phyloP scores from a whole-genome alignment of 139 green algal genomes.

The Chlamydomonas schloesseri region DNA sequence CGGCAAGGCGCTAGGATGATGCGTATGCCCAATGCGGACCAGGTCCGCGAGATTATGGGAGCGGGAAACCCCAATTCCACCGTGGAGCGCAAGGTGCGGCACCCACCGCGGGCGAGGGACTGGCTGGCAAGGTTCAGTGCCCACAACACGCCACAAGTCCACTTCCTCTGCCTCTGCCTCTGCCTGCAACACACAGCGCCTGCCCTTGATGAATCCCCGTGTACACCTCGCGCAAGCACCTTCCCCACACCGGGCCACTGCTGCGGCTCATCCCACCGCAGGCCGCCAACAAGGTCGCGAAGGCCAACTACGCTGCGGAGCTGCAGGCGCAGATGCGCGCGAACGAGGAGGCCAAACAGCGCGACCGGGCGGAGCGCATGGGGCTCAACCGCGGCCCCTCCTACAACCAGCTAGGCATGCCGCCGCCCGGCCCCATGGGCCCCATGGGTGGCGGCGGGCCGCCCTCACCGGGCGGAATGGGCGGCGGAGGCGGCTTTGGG shows the following conservation, averaged over 20 bases:
- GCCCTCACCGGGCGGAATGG: background rate
- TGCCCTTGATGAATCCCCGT: no score
- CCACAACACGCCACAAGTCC: no score
- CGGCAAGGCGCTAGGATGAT: no score
- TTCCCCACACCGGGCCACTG: no score
- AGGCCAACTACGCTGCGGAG: constrained; percentile 41
- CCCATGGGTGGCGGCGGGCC: background rate
- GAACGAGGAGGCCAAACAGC: constrained; percentile 48
- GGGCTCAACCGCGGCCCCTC: background rate
- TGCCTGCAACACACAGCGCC: no score
- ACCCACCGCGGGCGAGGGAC: no score
- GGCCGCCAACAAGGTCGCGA: constrained; percentile 13
- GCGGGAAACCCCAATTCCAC: background rate
- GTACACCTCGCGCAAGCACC: no score
- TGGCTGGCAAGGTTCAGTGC: no score
- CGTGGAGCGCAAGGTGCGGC: constrained; percentile 40
- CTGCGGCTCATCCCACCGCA: no score
- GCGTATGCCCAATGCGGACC: background rate
- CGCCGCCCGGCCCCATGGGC: background rate
- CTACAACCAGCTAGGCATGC: no score
- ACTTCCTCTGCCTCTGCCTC: no score
- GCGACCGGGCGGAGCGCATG: constrained; percentile 50
- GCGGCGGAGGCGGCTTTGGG: background rate
- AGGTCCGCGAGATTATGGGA: constrained; percentile 40
- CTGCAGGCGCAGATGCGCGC: constrained; percentile 52